Evolutionary conservation across 1,284 basidiomycete genomes (phyloP).

Genomic region (Agroathelia rolfsii): DNA sequence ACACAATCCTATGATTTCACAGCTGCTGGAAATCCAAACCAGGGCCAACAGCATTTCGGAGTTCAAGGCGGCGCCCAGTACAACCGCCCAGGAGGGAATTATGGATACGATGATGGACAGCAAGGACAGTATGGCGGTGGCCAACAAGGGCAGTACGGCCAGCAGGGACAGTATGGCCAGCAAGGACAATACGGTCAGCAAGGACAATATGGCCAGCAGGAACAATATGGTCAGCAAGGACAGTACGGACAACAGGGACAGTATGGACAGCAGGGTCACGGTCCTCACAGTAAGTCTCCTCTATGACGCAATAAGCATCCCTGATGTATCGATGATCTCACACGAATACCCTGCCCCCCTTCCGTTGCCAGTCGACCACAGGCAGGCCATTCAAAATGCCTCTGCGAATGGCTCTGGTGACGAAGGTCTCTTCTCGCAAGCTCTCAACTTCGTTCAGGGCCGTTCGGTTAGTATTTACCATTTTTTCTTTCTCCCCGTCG

Average conservation of each 20-base stretch:
- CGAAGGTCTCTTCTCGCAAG: constrained; percentile 38
- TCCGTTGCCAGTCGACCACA: constrained; percentile 40
- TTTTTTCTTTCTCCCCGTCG: constrained; percentile 1
- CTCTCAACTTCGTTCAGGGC: constrained; percentile 38
- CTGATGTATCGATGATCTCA: too few relatives aligned
- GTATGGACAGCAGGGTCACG: constrained; percentile 17
- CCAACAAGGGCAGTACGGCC: constrained; percentile 10
- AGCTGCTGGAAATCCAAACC: too few relatives aligned
- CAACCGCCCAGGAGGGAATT: too few relatives aligned
- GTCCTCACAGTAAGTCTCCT: constrained; percentile 23
- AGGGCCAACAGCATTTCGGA: too few relatives aligned
- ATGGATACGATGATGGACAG: too few relatives aligned
- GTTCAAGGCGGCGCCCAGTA: too few relatives aligned
- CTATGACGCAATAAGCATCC: too few relatives aligned
- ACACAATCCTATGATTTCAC: too few relatives aligned
- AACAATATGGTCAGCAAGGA: constrained; percentile 16
- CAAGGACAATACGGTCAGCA: too few relatives aligned
- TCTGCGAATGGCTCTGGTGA: constrained; percentile 40
- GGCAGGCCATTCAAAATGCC: constrained; percentile 45
- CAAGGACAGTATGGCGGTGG: too few relatives aligned
- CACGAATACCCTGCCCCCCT: constrained; percentile 1
- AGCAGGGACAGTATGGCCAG: constrained; percentile 1
- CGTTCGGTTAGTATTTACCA: constrained; percentile 33
- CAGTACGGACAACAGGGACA: too few relatives aligned
- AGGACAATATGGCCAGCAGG: too few relatives aligned